Percentiles rank a stretch among this genome's conserved stretches.
Evolutionary conservation across 163 green algal species (phyloP).

Genomic region (Scenedesmus sp.): DNA sequence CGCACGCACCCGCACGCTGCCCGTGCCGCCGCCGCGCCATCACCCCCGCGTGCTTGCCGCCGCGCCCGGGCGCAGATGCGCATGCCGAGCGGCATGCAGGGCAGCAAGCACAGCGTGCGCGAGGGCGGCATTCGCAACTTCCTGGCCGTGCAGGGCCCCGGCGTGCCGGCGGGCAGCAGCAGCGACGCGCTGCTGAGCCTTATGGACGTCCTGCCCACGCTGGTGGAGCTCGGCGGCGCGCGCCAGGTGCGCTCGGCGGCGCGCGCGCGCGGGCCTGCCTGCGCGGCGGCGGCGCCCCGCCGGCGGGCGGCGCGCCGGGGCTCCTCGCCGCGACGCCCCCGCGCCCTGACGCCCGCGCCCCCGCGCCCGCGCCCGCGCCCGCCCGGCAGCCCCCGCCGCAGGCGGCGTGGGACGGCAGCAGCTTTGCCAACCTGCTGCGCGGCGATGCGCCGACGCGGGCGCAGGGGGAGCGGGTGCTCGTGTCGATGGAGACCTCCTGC

Average conservation of each 20-base stretch:
- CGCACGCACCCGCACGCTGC: too few species aligned
- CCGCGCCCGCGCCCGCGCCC: too few species aligned
- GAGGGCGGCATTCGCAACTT: slow-evolving; percentile 40
- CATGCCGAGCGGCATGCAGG: slow-evolving; percentile 45
- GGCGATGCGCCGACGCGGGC: slow-evolving; percentile 3
- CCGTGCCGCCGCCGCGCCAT: too few species aligned
- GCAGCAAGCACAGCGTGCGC: slow-evolving; percentile 5
- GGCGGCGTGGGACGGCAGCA: slow-evolving; percentile 11
- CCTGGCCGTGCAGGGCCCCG: slow-evolving; percentile 29
- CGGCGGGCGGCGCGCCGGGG: too few species aligned
- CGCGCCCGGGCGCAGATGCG: background rate
- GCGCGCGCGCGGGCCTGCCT: background rate
- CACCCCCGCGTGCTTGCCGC: too few species aligned
- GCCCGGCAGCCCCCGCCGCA: background rate
- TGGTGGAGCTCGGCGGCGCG: slow-evolving; percentile 31
- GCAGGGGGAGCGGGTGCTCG: slow-evolving; percentile 33
- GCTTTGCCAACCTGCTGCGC: slow-evolving; percentile 31
- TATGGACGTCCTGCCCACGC: slow-evolving; percentile 20
- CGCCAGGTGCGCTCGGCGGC: background rate
- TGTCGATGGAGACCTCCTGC: slow-evolving; percentile 25
- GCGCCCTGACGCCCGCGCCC: too few species aligned
- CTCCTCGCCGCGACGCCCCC: too few species aligned
- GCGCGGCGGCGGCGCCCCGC: background rate
- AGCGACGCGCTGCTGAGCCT: slow-evolving; percentile 7
- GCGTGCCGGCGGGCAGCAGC: slow-evolving; percentile 12